Evolutionary conservation across 2,329 filamentous ascomycete species (phyloP).

Genomic region (Didymella pinodella): DNA sequence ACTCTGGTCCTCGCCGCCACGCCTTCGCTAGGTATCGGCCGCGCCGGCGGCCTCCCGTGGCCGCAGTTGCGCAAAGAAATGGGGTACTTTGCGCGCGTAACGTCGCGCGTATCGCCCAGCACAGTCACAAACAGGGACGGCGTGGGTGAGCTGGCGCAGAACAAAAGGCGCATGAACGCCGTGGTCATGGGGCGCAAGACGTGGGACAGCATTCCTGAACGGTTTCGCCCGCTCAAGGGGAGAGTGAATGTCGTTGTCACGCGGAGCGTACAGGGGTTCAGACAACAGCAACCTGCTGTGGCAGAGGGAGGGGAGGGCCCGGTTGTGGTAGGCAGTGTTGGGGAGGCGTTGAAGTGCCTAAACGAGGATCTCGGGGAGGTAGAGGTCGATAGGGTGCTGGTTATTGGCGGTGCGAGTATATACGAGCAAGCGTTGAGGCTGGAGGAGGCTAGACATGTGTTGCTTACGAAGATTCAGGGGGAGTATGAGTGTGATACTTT

Average conservation of each 20-base stretch:
- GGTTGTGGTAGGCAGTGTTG: slow-evolving; percentile 67
- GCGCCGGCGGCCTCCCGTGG: slow-evolving; percentile 83
- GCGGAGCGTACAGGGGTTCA: slow-evolving; percentile 48
- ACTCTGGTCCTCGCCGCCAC: slow-evolving; percentile 96
- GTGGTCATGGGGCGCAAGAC: slow-evolving; percentile 99
- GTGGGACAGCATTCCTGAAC: slow-evolving; percentile 85
- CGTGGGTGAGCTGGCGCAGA: neutral
- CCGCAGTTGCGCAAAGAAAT: slow-evolving; percentile 88
- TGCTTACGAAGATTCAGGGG: slow-evolving; percentile 72
- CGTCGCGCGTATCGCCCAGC: slow-evolving; percentile 66
- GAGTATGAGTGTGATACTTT: slow-evolving; percentile 81
- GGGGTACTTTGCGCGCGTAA: slow-evolving; percentile 92
- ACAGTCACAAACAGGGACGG: slow-evolving; percentile 16
- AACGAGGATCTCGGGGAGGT: slow-evolving; percentile 41
- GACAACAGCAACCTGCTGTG: slow-evolving; percentile 16
- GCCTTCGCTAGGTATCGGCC: slow-evolving; percentile 88
- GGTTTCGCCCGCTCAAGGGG: slow-evolving; percentile 79
- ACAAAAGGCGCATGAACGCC: slow-evolving; percentile 57
- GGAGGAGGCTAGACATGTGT: slow-evolving; percentile 65
- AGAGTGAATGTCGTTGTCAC: slow-evolving; percentile 85
- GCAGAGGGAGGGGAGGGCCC: slow-evolving; percentile 45
- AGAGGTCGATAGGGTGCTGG: slow-evolving; percentile 64
- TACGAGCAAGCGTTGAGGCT: slow-evolving; percentile 75
- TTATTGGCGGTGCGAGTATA: slow-evolving; percentile 90
- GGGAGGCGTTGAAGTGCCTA: slow-evolving; percentile 56